Conservation (phyloP, 1,139 yeast genomes). For the Geotrichum citri-aurantii region DNA sequence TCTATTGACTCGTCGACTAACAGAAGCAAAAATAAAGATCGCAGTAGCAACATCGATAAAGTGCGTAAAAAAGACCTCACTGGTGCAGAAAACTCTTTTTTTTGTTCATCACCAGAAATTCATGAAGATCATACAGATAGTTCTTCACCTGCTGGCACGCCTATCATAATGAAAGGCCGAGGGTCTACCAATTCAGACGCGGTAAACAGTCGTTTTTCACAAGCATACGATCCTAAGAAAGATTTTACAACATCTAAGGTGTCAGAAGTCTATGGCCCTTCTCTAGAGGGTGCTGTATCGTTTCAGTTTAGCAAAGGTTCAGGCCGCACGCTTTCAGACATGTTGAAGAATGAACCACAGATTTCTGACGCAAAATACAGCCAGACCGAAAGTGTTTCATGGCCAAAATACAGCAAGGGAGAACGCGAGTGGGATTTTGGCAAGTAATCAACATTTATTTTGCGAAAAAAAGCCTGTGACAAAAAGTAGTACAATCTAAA, state of each 20-base stretch:
- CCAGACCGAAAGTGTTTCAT: neutral
- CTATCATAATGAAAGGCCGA: constrained; percentile 2
- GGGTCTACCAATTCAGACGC: neutral
- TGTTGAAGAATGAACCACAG: neutral
- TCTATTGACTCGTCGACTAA: neutral
- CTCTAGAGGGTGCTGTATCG: neutral
- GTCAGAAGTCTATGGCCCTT: neutral
- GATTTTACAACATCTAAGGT: neutral
- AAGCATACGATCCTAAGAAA: constrained; percentile 2
- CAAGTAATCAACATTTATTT: neutral
- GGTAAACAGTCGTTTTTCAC: neutral
- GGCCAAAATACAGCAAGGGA: constrained; percentile 11
- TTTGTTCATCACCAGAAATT: neutral
- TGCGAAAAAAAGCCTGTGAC: neutral
- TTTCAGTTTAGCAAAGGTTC: neutral
- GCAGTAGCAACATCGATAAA: neutral
- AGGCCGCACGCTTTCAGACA: neutral
- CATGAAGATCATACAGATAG: neutral
- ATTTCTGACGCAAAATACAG: neutral
- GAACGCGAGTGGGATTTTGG: constrained; percentile 12
- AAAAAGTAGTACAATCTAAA: neutral
- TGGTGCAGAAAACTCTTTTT: neutral
- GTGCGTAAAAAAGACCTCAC: neutral
- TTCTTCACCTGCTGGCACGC: neutral
- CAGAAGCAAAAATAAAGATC: neutral